A percentile compares a stretch with the other conserved stretches of the same genome.
Conservation (phyloP, 495 filamentous ascomycete species). For the Immersiella caudata region DNA sequence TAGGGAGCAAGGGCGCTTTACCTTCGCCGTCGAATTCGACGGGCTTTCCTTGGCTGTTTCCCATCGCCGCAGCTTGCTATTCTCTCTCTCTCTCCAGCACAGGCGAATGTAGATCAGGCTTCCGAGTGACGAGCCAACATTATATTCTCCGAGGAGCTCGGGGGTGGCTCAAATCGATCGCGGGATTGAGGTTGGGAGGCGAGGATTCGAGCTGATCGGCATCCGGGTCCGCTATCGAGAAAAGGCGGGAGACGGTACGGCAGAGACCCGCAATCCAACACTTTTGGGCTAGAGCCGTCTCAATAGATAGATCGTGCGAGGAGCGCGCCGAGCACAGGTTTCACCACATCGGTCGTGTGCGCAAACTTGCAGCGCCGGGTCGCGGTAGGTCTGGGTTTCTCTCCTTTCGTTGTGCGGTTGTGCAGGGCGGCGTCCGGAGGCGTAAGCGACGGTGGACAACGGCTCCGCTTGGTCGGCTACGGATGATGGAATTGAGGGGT, state of each 20-base stretch:
- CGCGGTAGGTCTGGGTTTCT: slow-evolving; percentile 1
- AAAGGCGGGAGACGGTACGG: slow-evolving; percentile 3
- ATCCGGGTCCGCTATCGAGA: slow-evolving; percentile 5
- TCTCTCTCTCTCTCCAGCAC: background rate
- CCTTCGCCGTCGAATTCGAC: slow-evolving; percentile 91
- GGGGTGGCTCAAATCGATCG: slow-evolving; percentile 1
- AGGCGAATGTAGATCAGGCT: slow-evolving; percentile 20
- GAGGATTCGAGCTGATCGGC: slow-evolving; percentile 7
- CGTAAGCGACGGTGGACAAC: background rate
- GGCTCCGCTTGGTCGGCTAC: background rate
- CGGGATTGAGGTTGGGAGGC: slow-evolving; percentile 5
- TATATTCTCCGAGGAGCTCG: slow-evolving; percentile 13
- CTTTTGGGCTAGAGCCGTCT: slow-evolving; percentile 11
- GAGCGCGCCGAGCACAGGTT: slow-evolving; percentile 12
- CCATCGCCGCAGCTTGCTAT: slow-evolving; percentile 62
- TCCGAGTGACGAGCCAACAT: slow-evolving; percentile 20
- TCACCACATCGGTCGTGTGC: slow-evolving; percentile 19
- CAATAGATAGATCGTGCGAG: slow-evolving; percentile 12
- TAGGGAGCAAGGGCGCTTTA: slow-evolving; percentile 47
- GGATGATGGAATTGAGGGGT: slow-evolving; percentile 20
- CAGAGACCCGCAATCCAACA: slow-evolving; percentile 8
- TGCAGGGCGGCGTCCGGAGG: slow-evolving; percentile 8
- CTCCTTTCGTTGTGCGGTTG: slow-evolving; percentile 4
- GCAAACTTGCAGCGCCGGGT: slow-evolving; percentile 14
- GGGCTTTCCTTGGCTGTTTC: slow-evolving; percentile 91